Conservation (phyloP, 495 filamentous ascomycete genomes). For the Sabuloglossum arenarium region DNA sequence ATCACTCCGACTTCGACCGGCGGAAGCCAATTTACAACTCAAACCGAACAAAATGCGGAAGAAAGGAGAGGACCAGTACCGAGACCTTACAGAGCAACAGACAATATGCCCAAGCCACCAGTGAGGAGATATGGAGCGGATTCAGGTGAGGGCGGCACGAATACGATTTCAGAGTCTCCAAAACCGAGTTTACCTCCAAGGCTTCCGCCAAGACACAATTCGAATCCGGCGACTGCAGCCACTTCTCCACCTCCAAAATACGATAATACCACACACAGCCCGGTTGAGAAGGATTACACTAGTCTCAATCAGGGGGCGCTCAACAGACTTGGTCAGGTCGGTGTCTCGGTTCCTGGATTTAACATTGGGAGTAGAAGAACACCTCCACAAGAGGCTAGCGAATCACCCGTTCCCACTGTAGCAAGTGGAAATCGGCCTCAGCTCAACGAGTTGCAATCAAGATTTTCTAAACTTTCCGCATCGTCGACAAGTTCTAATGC, state of each 20-base stretch:
- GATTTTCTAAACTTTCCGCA: conserved; percentile 35
- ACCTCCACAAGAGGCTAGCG: conserved; percentile 5
- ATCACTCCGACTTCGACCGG: neutral
- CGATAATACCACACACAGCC: conserved; percentile 15
- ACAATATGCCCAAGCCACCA: conserved; percentile 52
- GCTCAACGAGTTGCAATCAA: conserved; percentile 44
- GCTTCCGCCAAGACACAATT: conserved; percentile 47
- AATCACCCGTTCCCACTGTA: conserved; percentile 5
- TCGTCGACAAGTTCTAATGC: conserved; percentile 4
- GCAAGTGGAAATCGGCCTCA: conserved; percentile 14
- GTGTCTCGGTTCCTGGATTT: conserved; percentile 63
- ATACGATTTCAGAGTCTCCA: conserved; percentile 10
- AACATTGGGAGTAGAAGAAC: conserved; percentile 35
- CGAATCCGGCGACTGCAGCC: conserved; percentile 23
- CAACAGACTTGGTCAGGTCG: conserved; percentile 48
- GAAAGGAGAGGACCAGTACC: conserved; percentile 18
- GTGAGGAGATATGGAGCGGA: conserved; percentile 24
- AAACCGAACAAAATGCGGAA: conserved; percentile 20
- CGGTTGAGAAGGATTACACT: conserved; percentile 17
- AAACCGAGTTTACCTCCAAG: conserved; percentile 46
- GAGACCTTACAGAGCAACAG: conserved; percentile 43
- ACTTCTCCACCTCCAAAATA: conserved; percentile 29
- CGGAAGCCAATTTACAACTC: conserved; percentile 13
- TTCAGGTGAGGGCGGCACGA: neutral
- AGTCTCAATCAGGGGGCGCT: conserved; percentile 46